phyloP scores from a whole-genome alignment of 257 asterid genomes.

The Oldenlandia corymbosa region DNA sequence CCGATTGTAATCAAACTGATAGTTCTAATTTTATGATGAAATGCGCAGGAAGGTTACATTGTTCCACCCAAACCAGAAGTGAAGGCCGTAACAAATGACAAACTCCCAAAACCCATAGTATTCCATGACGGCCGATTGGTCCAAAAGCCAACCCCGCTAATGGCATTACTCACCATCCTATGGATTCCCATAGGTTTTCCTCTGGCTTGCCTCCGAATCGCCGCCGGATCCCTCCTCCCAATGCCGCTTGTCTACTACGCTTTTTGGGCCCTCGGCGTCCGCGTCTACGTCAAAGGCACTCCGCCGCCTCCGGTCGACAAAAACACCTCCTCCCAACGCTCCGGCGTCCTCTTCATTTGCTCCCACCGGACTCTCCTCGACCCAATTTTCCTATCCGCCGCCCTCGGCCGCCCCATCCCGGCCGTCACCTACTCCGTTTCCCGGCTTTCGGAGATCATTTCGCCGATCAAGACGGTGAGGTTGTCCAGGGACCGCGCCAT shows the following conservation, averaged over 20 bases:
- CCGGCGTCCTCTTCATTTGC: slow-evolving; percentile 61
- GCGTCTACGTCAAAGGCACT: slow-evolving; percentile 45
- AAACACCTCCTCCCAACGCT: slow-evolving; percentile 19
- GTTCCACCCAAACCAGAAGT: slow-evolving; percentile 48
- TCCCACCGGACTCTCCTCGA: slow-evolving; percentile 59
- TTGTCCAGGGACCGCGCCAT: slow-evolving; percentile 41
- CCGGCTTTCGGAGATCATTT: slow-evolving; percentile 58
- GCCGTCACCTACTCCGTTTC: slow-evolving; percentile 68
- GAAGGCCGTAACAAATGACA: slow-evolving; percentile 38
- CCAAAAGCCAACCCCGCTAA: slow-evolving; percentile 46
- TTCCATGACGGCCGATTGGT: slow-evolving; percentile 66
- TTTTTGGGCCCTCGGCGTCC: slow-evolving; percentile 51
- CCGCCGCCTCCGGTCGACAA: slow-evolving; percentile 38
- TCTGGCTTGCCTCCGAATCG: slow-evolving; percentile 48
- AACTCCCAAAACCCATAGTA: slow-evolving; percentile 51
- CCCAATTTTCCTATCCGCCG: slow-evolving; percentile 56
- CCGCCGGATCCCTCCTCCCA: slow-evolving; percentile 57
- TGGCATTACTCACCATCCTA: slow-evolving; percentile 40
- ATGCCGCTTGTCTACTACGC: slow-evolving; percentile 50
- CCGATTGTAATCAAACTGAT: too few species aligned
- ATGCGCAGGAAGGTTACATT: slow-evolving; percentile 48
- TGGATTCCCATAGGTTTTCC: slow-evolving; percentile 60
- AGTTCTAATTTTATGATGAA: background rate
- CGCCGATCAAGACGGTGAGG: slow-evolving; percentile 54
- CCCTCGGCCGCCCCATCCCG: slow-evolving; percentile 62